These are phyloP conservation scores for Lathyrus oleraceus DNA, from an alignment of 306 rosid genomes.

Conservation along the genomic window DNA sequence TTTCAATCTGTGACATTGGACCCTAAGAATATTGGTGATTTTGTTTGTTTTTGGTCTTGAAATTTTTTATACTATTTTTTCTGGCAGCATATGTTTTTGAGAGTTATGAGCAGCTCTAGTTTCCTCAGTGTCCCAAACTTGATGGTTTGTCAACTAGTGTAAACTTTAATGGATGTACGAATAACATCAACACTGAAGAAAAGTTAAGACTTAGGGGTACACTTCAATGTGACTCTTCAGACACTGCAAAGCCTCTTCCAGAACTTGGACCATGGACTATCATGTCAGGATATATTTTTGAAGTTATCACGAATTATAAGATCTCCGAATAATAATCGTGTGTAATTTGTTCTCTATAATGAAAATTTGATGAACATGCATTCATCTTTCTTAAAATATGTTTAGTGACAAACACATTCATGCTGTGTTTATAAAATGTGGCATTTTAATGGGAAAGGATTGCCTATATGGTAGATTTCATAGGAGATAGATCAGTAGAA, in stretches of 20 bases:
- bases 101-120: slow-evolving; percentile 17
- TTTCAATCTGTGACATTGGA: slow-evolving; percentile 44
- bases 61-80: background rate
- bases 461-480: too few species aligned
- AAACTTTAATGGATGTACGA: slow-evolving; percentile 31
- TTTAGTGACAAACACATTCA: too few species aligned
- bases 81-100: background rate
- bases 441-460: too few species aligned
- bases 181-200: slow-evolving; percentile 31
- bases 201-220: background rate
- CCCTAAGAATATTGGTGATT: slow-evolving; percentile 33
- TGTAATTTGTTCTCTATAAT: background rate
- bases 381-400: background rate
- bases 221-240: slow-evolving; percentile 40
- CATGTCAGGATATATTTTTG: slow-evolving; percentile 1
- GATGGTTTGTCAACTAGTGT: slow-evolving; percentile 40
- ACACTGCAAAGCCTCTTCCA: slow-evolving; percentile 5
- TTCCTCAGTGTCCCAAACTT: slow-evolving; percentile 19
- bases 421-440: too few species aligned
- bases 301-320: background rate
- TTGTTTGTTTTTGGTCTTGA: slow-evolving; percentile 34
- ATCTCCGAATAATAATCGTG: background rate
- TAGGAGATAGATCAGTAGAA: too few species aligned
- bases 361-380: background rate
- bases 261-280: slow-evolving; percentile 30